Conservation (phyloP, 2,329 filamentous ascomycete species). For the Scytalidium lignicola region DNA sequence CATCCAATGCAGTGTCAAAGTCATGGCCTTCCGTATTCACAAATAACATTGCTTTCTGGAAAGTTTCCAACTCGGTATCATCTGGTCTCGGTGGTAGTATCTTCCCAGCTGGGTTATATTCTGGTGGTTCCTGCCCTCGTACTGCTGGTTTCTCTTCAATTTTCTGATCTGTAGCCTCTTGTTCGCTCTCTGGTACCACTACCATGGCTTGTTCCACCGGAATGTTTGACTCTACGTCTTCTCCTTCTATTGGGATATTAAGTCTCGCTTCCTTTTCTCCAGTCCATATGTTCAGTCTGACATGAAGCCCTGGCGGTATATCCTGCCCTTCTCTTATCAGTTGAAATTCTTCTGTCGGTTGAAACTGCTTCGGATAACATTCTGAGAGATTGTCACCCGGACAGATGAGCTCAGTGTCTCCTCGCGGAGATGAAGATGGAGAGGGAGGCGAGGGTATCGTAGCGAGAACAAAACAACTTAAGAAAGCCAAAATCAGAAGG, state of each 20-base stretch:
- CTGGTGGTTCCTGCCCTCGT: conserved; percentile 41
- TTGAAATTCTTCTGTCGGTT: conserved; percentile 61
- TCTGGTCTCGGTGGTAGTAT: conserved; percentile 47
- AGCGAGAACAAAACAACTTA: conserved; percentile 16
- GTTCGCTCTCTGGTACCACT: conserved; percentile 17
- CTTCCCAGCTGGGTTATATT: conserved; percentile 51
- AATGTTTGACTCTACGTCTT: conserved; percentile 43
- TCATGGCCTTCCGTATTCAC: conserved; percentile 38
- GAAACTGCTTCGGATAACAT: conserved; percentile 62
- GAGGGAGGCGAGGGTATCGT: conserved; percentile 14
- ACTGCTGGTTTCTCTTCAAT: conserved; percentile 13
- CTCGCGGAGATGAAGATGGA: conserved; percentile 18
- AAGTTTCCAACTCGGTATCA: conserved; percentile 26
- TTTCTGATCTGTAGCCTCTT: conserved; percentile 5
- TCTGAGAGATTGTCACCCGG: conserved; percentile 54
- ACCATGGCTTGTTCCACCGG: conserved; percentile 42
- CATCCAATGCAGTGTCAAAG: conserved; percentile 37
- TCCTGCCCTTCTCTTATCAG: conserved; percentile 59
- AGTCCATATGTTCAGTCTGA: conserved; percentile 59
- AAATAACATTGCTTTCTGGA: conserved; percentile 42
- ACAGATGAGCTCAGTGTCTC: conserved; percentile 56
- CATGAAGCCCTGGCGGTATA: conserved; percentile 59
- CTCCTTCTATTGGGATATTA: conserved; percentile 47
- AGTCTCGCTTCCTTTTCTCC: conserved; percentile 62
- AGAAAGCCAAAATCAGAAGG: conserved; percentile 18